A percentile compares a stretch with the other conserved stretches of the same genome.
These are phyloP conservation scores for Sicyos edulis DNA, from an alignment of 306 rosid species.

Conservation along the genomic window DNA sequence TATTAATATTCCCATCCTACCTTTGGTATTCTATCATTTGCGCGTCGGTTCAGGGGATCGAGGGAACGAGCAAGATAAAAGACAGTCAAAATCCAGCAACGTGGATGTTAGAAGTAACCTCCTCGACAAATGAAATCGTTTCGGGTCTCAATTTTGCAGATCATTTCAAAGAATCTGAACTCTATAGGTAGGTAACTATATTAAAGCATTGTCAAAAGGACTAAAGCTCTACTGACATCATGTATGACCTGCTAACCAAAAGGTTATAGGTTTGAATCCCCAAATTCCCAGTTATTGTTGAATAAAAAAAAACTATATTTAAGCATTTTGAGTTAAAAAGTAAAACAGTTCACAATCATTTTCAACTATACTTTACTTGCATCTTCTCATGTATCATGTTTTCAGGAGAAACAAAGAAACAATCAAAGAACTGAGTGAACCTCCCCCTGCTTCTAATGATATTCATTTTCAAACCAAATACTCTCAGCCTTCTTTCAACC, in stretches of 20 bases:
- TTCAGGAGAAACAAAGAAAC: constrained; percentile 56
- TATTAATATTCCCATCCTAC: too few species aligned
- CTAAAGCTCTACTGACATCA: too few species aligned
- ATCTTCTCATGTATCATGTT: constrained; percentile 25
- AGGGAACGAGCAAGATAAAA: constrained; percentile 30
- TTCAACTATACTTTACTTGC: not conserved
- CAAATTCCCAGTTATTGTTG: too few species aligned
- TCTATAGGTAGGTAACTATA: constrained; percentile 29
- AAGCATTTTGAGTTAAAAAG: not conserved
- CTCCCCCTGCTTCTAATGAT: constrained; percentile 48
- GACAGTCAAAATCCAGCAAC: constrained; percentile 42
- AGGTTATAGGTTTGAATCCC: too few species aligned
- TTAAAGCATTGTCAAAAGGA: not conserved
- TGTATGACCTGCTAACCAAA: too few species aligned
- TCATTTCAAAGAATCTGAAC: constrained; percentile 30
- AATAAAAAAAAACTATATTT: too few species aligned
- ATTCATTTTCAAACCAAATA: constrained; percentile 40
- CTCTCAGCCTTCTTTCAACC: constrained; percentile 41
- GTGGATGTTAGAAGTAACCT: constrained; percentile 48
- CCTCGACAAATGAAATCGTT: constrained; percentile 29
- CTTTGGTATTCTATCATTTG: too few species aligned
- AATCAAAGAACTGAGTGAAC: constrained; percentile 43
- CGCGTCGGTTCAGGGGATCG: constrained; percentile 25
- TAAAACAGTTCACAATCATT: not conserved
- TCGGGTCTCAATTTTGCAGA: constrained; percentile 31